Evolutionary conservation across 2,329 filamentous ascomycete species (phyloP).

Genomic region (Zasmidium citrigriseum): DNA sequence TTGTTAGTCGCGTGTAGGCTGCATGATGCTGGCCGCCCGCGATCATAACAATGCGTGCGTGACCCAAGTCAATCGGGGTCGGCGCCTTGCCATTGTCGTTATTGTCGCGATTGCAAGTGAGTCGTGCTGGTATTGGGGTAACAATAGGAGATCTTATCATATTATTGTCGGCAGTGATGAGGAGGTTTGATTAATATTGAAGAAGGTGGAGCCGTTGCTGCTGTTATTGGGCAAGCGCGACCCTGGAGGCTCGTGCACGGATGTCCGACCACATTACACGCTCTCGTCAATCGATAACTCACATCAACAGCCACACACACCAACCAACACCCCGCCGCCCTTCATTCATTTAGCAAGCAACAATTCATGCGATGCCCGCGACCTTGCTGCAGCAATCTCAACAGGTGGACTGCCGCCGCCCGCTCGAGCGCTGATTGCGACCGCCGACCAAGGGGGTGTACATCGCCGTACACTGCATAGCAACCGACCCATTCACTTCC

Average conservation of each 20-base stretch:
- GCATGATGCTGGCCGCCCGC: neutral
- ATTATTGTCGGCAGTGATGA: neutral
- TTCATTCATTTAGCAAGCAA: neutral
- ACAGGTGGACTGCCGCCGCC: conserved; percentile 7
- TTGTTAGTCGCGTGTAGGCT: neutral
- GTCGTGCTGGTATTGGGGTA: neutral
- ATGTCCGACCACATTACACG: neutral
- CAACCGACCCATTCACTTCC: conserved; percentile 1
- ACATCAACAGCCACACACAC: neutral
- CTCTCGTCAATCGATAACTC: neutral
- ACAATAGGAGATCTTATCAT: neutral
- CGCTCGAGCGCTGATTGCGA: conserved; percentile 4
- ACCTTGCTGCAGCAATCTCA: conserved; percentile 3
- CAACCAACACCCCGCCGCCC: neutral
- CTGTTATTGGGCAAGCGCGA: neutral
- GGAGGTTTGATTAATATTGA: neutral
- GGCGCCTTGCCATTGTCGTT: neutral
- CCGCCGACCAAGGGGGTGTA: conserved; percentile 4
- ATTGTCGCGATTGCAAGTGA: neutral
- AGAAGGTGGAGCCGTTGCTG: neutral
- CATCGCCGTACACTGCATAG: conserved; percentile 1
- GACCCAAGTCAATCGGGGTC: neutral
- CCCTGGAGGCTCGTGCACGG: neutral
- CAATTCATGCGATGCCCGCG: conserved; percentile 1
- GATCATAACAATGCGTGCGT: neutral